Base-by-base conservation (phyloP, 1,139 yeast genomes). In the Pneumocystis wakefieldiae region DNA sequence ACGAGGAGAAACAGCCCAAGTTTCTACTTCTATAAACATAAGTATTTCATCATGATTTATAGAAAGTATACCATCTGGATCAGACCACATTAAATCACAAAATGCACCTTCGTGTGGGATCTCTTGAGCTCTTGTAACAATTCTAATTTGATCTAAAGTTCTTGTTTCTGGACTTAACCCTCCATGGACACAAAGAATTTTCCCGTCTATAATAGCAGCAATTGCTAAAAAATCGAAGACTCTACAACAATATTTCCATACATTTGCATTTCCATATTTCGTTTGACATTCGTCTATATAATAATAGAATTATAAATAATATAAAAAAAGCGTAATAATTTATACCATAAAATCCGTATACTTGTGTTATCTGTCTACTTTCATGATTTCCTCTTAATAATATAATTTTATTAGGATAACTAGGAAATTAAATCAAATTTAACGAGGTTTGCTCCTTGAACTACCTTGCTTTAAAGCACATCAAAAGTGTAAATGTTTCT, bases 51-150 rank as follows among this genome's bases (percentile, higher is more conserved):
- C 24, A 38, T 28, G 2, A 6, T 15, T 19, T 3, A 4, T 6
- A 38, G 28, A 12, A 48, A 48, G 7, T 3, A 12, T 24, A 24
- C 55, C 55, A 35, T 92, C 98, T 2, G 98, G 98, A 72, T 92
- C 98, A 36, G 95, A 85, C 98, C 98, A 92, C 48, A 92, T 90
- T 70, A 92, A 80, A 74, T 92, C 98, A 72, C 97, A 92, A 75
- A 92, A 92, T 2, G 97, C 97, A 67, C 98, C 98, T 75, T 92
- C 98, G 74, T 92, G 98, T 1, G 98, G 98, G 63, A 92, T 97
- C 75, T 92, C 98, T 75, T 92, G 97, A n/a, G 97, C 97, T 71
- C 98, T 81, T 64, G 95, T 87, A 66, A 92, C 79, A 19, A 91
- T 96, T 69, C 98, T 80, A 66, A 92, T 91, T 76, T 92, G 97